phyloP scores from a whole-genome alignment of 768 basidiomycete species.

The Leccinum incarnatum region DNA sequence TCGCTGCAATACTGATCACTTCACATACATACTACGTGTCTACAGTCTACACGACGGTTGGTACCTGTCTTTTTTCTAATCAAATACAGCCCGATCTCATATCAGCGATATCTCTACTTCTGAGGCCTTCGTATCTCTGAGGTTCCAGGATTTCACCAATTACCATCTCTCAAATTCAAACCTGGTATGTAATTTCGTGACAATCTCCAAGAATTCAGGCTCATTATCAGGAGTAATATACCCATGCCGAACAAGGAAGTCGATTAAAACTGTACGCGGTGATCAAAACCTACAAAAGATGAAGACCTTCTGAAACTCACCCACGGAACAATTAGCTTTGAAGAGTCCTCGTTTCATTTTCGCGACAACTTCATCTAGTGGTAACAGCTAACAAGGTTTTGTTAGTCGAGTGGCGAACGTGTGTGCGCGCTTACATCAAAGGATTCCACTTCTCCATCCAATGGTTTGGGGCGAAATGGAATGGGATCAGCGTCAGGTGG shows the following conservation, averaged over 20 bases:
- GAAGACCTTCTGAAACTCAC: slow-evolving; percentile 39
- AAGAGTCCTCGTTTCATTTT: slow-evolving; percentile 72
- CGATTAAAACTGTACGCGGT: slow-evolving; percentile 67
- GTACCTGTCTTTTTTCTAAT: not conserved
- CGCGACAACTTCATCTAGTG: slow-evolving; percentile 56
- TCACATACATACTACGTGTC: too few relatives aligned
- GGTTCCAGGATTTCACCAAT: not conserved
- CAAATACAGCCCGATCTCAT: not conserved
- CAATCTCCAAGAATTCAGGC: slow-evolving; percentile 73
- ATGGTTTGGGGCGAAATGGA: slow-evolving; percentile 63
- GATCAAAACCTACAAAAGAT: slow-evolving; percentile 1
- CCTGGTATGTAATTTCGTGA: slow-evolving; percentile 67
- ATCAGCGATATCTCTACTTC: not conserved
- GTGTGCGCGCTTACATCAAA: slow-evolving; percentile 63
- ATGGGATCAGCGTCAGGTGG: slow-evolving; percentile 48
- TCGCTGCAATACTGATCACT: not conserved
- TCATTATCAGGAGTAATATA: slow-evolving; percentile 87
- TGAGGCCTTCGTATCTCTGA: not conserved
- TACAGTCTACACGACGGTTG: not conserved
- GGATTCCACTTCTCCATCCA: slow-evolving; percentile 92
- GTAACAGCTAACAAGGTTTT: slow-evolving; percentile 51
- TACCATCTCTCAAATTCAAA: slow-evolving; percentile 64
- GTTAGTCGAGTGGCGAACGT: not conserved
- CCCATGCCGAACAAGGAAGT: slow-evolving; percentile 86
- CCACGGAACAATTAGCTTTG: slow-evolving; percentile 90